These are phyloP conservation scores for Phaffomyces thermotolerans DNA, from an alignment of 805 yeast species.

Conservation along the genomic window DNA sequence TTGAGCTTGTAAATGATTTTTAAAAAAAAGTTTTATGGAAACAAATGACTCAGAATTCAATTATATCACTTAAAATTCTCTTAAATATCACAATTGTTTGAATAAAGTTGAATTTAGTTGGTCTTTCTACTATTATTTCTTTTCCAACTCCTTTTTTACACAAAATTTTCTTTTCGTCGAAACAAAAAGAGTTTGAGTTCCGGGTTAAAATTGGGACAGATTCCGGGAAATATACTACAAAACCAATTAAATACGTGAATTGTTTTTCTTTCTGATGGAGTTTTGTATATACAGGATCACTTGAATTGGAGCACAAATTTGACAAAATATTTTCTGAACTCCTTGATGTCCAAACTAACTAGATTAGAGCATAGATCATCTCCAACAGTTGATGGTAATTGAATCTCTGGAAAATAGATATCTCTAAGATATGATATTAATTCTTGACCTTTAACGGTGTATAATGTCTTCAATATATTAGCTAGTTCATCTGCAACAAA, in stretches of 20 bases:
- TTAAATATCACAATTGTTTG: too few species aligned
- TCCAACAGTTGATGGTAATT: constrained; percentile 52
- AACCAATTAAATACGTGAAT: neutral
- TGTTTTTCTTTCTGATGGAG: neutral
- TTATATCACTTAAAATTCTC: too few species aligned
- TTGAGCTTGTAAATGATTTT: neutral
- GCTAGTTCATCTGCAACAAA: constrained; percentile 71
- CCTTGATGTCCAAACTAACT: constrained; percentile 48
- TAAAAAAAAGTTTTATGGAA: too few species aligned
- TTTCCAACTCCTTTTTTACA: too few species aligned
- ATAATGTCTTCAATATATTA: constrained; percentile 57
- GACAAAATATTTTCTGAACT: constrained; percentile 65
- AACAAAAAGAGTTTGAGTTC: too few species aligned
- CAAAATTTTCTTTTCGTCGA: too few species aligned
- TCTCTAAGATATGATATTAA: constrained; percentile 48
- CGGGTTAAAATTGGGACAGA: too few species aligned
- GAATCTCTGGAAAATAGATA: constrained; percentile 41
- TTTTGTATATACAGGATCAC: neutral
- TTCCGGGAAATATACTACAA: too few species aligned
- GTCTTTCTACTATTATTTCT: too few species aligned
- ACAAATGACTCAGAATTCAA: too few species aligned
- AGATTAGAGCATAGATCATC: constrained; percentile 57
- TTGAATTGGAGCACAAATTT: constrained; percentile 32
- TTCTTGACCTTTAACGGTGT: constrained; percentile 37
- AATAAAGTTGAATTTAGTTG: too few species aligned